Evolutionary conservation across 495 filamentous ascomycete species (phyloP).

Genomic region (Tuber magnatum): DNA sequence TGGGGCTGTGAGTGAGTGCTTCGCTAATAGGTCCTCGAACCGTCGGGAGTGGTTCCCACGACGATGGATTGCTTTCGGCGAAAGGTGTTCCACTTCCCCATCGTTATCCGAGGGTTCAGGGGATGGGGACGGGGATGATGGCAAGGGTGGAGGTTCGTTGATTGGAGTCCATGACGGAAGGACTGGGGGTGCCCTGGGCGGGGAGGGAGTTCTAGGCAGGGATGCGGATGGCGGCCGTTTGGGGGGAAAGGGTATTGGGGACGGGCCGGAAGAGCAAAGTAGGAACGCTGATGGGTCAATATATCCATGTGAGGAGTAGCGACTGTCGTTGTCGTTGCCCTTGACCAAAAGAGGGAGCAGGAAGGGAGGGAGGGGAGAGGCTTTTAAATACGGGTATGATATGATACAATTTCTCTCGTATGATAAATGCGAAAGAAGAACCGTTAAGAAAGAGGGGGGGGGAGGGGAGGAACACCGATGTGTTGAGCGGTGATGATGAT

Average conservation of each 20-base stretch:
- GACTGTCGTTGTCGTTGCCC: not conserved
- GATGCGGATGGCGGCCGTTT: slow-evolving; percentile 6
- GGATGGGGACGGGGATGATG: not conserved
- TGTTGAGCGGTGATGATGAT: not conserved
- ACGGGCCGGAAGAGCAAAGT: slow-evolving; percentile 21
- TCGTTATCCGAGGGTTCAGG: slow-evolving; percentile 2
- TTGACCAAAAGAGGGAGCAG: not conserved
- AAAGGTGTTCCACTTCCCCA: not conserved
- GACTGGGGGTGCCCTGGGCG: not conserved
- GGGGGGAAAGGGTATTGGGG: not conserved
- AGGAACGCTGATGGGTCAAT: slow-evolving; percentile 17
- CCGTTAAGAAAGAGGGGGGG: no score
- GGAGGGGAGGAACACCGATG: not conserved
- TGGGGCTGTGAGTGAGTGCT: slow-evolving; percentile 20
- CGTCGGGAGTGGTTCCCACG: slow-evolving; percentile 18
- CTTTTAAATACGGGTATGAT: not conserved
- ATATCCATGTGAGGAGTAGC: not conserved
- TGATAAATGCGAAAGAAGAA: no score
- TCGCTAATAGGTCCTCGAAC: slow-evolving; percentile 14
- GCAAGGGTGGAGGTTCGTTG: slow-evolving; percentile 5
- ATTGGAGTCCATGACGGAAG: slow-evolving; percentile 3
- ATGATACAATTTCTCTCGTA: not conserved
- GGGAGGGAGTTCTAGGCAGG: slow-evolving; percentile 7
- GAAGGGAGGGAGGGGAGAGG: not conserved
- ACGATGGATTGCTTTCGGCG: slow-evolving; percentile 6